phyloP scores from a whole-genome alignment of 208 protist species.

The Porcisia deanei region DNA sequence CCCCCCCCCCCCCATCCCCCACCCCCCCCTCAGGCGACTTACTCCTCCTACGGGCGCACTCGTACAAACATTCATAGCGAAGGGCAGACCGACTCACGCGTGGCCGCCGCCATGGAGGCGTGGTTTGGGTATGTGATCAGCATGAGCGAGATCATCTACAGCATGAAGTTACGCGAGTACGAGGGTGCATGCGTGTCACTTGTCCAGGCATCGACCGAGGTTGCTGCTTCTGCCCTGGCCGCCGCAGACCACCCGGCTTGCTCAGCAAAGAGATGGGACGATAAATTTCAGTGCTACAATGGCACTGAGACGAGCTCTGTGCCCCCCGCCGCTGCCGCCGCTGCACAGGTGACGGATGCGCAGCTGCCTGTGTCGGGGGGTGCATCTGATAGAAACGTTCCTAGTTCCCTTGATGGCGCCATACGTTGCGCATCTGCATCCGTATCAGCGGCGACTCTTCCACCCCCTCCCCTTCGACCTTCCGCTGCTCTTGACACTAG shows the following conservation, averaged over 20 bases:
- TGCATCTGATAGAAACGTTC: neutral
- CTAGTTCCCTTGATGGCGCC: neutral
- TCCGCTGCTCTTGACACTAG: neutral
- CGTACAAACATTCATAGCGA: too few species aligned
- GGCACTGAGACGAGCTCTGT: neutral
- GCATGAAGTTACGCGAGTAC: constrained; percentile 63
- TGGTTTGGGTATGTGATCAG: constrained; percentile 57
- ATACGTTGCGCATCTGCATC: neutral
- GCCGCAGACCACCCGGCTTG: neutral
- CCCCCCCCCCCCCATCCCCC: too few species aligned
- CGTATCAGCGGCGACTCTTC: neutral
- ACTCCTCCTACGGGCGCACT: neutral
- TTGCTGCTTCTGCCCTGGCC: neutral
- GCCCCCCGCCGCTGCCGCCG: neutral
- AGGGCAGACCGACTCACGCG: neutral
- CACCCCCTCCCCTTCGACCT: neutral
- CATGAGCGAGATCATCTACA: constrained; percentile 49
- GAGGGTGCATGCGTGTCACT: constrained; percentile 42
- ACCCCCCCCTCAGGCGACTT: too few species aligned
- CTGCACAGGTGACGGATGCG: neutral
- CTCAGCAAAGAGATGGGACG: neutral
- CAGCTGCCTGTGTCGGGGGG: neutral
- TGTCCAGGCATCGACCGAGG: constrained; percentile 9
- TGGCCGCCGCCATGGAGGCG: constrained; percentile 27
- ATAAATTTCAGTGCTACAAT: neutral